Evolutionary conservation across 2,329 filamentous ascomycete species (phyloP).

Genomic region (Exophiala bonariae): DNA sequence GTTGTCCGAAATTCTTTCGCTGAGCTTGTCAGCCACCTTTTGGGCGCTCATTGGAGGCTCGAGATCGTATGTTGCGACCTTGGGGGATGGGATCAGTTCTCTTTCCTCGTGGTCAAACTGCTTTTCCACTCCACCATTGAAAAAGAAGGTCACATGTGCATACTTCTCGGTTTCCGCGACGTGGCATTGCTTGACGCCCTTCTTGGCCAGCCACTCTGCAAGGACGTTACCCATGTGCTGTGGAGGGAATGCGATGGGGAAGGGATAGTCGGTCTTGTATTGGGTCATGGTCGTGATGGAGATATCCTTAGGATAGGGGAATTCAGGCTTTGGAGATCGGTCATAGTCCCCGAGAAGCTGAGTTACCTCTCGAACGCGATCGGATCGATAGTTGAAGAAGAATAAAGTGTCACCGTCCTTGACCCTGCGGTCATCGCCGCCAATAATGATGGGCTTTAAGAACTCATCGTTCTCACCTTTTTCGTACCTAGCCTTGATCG

Average conservation of each 20-base stretch:
- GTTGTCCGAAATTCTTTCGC: constrained; percentile 79
- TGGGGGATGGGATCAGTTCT: constrained; percentile 92
- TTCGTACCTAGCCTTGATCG: constrained; percentile 84
- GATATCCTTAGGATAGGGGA: constrained; percentile 88
- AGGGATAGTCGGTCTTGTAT: constrained; percentile 94
- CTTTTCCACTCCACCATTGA: constrained; percentile 98
- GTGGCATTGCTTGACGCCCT: constrained; percentile 89
- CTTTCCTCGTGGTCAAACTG: constrained; percentile 88
- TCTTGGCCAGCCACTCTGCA: constrained; percentile 91
- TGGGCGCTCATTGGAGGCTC: constrained; percentile 95
- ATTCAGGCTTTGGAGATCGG: constrained; percentile 85
- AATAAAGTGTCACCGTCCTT: constrained; percentile 93
- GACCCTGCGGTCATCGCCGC: constrained; percentile 80
- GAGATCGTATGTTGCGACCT: constrained; percentile 92
- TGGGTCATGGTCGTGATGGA: constrained; percentile 93
- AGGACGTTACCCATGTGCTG: constrained; percentile 98
- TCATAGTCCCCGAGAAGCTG: constrained; percentile 91
- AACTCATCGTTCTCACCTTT: constrained; percentile 94
- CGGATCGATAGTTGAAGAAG: constrained; percentile 99
- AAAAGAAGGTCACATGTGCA: constrained; percentile 99
- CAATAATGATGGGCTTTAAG: constrained; percentile 94
- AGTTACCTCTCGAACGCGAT: constrained; percentile 93
- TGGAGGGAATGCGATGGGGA: constrained; percentile 87
- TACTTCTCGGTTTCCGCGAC: constrained; percentile 99
- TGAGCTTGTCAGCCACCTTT: constrained; percentile 83